Evolutionary conservation across 371 early-diverging fungal species (phyloP), one percentile per base, ranked within the genome.

Genomic region (Phascolomyces articulosus): DNA sequence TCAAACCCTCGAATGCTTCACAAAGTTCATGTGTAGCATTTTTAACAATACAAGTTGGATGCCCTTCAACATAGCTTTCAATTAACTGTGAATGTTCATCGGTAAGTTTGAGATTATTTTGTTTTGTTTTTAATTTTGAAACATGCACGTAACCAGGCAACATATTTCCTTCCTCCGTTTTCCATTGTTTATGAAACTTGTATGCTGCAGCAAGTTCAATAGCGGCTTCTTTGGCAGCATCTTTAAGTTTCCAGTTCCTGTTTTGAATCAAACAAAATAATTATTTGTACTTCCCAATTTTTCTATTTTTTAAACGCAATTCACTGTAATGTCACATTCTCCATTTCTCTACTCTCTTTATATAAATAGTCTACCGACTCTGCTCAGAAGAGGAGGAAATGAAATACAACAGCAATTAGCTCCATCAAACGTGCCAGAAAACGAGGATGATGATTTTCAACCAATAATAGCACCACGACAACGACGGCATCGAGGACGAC

Each of bases 41-140:
- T 49, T 65, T 65, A 20, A 70, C 63, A 40, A 59, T 63, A 16
- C 63, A 65, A 47, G 66, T 65, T 16, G 57, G 65, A 40, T 70
- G 29, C 29, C 26, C 54, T 63, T 68, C 63, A 44, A 63, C 26
- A 60, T 54, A 63, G 21, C 7, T 15, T 31, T 60, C 23, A 34
- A 69, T 58, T 47, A 64, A 64, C 51, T 54, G 34, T 15, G 58
- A 57, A 28, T 64, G 64, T 51, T 63, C 55, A 8, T 54, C 63
- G 20, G 44, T 40, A 4, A 65, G 60, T 29, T 56, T 64, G 9
- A 21, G 20, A 63, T 63, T 55, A 16, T 56, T 63, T 7, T 26
- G 21, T 18, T 62, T 62, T 16, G 31, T 7, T 31, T 53, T 49
- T n/a, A 62, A 4, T 26, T 62, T 34, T 4, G 62, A 31, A 38